Percentiles rank a stretch among this genome's conserved stretches.
Evolutionary conservation across 768 basidiomycete genomes (phyloP).

Genomic region (Mycena rebaudengoi): DNA sequence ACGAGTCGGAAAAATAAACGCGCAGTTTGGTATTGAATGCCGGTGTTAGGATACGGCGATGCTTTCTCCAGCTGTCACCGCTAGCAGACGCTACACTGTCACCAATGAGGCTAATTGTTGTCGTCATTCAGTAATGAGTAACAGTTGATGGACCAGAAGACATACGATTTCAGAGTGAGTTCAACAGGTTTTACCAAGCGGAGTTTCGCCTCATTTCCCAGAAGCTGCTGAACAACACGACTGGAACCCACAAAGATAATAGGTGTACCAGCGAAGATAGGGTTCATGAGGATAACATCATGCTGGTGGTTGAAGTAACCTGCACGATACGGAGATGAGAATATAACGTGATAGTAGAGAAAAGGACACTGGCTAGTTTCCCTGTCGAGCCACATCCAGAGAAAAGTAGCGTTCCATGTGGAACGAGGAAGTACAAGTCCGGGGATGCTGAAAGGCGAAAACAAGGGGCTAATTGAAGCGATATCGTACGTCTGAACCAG

Average conservation of each 20-base stretch:
- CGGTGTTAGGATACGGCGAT: conserved; percentile 2
- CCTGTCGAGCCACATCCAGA: conserved; percentile 12
- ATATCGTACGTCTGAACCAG: not conserved
- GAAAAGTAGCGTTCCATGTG: conserved; percentile 8
- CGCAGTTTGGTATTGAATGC: conserved; percentile 9
- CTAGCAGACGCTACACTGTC: conserved; percentile 7
- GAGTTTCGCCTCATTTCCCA: conserved; percentile 11
- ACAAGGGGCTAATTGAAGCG: conserved; percentile 3
- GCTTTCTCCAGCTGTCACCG: conserved; percentile 1
- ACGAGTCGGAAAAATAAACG: not conserved
- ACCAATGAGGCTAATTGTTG: not conserved
- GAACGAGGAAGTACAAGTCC: conserved; percentile 9
- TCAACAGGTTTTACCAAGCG: conserved; percentile 8
- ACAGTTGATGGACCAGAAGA: not conserved
- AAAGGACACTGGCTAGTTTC: not conserved
- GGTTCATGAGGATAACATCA: conserved; percentile 8
- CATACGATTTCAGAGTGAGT: conserved; percentile 8
- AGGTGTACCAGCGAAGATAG: conserved; percentile 3
- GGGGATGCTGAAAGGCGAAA: conserved; percentile 9
- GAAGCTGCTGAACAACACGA: conserved; percentile 4
- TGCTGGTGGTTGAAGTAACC: conserved; percentile 7
- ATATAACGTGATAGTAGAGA: not conserved
- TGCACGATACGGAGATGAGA: not conserved
- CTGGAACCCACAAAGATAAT: conserved; percentile 4
- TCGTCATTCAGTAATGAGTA: not conserved